phyloP scores from a whole-genome alignment of 176 grass and related monocot genomes.

The Musa itinerans region DNA sequence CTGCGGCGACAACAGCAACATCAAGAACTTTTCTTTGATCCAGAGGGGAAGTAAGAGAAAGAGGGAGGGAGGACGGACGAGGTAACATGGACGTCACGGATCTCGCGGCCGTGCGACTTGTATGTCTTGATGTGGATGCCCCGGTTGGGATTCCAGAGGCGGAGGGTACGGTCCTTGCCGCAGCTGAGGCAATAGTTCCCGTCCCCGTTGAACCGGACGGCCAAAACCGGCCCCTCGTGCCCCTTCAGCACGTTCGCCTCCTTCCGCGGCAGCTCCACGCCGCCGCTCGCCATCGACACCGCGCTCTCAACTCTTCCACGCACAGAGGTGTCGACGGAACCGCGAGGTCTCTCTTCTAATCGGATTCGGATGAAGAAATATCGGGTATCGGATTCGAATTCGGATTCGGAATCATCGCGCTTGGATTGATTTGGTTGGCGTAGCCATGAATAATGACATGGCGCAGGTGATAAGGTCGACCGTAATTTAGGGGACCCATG shows the following conservation, averaged over 20 bases:
- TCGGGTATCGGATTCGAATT: no score
- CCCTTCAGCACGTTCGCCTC: slow-evolving; percentile 47
- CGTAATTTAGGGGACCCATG: no score
- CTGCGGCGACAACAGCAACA: slow-evolving; percentile 18
- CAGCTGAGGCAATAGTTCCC: slow-evolving; percentile 96
- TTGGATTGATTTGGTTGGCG: no score
- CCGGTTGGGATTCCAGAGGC: slow-evolving; percentile 87
- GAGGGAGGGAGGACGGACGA: slow-evolving; percentile 28
- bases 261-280: slow-evolving; percentile 35
- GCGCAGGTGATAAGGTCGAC: no score
- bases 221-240: slow-evolving; percentile 82
- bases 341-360: no score
- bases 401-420: no score
- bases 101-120: slow-evolving; percentile 81
- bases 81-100: slow-evolving; percentile 86
- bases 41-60: neutral
- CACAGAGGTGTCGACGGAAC: no score
- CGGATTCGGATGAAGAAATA: no score
- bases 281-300: slow-evolving; percentile 10
- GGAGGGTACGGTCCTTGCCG: slow-evolving; percentile 89
- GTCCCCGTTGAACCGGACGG: slow-evolving; percentile 81
- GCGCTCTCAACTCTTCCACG: no score
- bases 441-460: no score
- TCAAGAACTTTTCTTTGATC: neutral
- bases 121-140: slow-evolving; percentile 88